Percentiles rank a stretch among this genome's conserved stretches.
phyloP scores from a whole-genome alignment of 805 yeast genomes.

The Saccharomycopsis amapae region DNA sequence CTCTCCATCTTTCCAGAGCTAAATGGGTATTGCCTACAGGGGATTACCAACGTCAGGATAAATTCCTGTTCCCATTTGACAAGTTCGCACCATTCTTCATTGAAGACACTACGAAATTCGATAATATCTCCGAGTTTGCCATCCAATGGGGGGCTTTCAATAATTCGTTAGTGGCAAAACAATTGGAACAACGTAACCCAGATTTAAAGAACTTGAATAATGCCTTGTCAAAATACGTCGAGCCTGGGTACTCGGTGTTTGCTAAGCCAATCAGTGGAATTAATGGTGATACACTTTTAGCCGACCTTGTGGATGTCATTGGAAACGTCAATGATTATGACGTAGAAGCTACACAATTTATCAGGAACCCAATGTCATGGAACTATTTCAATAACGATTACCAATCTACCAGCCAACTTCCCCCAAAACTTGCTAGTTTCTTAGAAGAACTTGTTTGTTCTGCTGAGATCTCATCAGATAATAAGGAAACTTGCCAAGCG shows the following conservation, averaged over 20 bases:
- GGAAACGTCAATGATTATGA: slow-evolving; percentile 10
- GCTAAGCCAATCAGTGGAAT: background rate
- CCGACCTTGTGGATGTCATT: background rate
- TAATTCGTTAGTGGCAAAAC: slow-evolving; percentile 2
- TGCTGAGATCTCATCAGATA: slow-evolving; percentile 2
- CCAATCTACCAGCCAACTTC: background rate
- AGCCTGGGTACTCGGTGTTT: slow-evolving; percentile 20
- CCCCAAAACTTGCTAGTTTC: slow-evolving; percentile 4
- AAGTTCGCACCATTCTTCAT: background rate
- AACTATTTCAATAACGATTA: slow-evolving; percentile 6
- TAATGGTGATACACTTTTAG: background rate
- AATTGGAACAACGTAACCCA: slow-evolving; percentile 6
- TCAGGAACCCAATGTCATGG: slow-evolving; percentile 6
- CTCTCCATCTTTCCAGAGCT: slow-evolving; percentile 11
- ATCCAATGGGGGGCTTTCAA: slow-evolving; percentile 17
- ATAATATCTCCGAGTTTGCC: slow-evolving; percentile 14
- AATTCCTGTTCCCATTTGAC: slow-evolving; percentile 11
- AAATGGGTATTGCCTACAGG: slow-evolving; percentile 20
- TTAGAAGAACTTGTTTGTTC: slow-evolving; percentile 2
- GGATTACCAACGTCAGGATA: slow-evolving; percentile 20
- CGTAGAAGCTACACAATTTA: slow-evolving; percentile 5
- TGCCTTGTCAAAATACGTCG: slow-evolving; percentile 16
- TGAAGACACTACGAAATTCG: background rate
- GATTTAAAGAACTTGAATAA: slow-evolving; percentile 14
- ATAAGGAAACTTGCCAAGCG: slow-evolving; percentile 3